A percentile compares a stretch with the other conserved stretches of the same genome.
phyloP scores from a whole-genome alignment of 495 filamentous ascomycete genomes.

The Delitschia confertaspora region DNA sequence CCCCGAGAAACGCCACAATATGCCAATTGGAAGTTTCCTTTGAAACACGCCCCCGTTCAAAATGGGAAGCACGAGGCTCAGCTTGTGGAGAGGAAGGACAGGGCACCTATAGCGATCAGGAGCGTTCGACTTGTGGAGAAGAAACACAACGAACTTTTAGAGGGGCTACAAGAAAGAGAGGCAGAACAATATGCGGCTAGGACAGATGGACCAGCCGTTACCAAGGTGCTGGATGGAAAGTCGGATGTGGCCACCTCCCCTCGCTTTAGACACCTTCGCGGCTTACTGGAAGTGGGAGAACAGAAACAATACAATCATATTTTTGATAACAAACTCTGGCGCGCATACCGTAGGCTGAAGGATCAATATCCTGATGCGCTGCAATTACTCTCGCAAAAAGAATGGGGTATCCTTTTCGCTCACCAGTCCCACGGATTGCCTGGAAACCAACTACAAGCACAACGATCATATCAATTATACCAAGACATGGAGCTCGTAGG shows the following conservation, averaged over 20 bases:
- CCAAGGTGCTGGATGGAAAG: too few relatives aligned
- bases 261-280: background rate
- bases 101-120: too few relatives aligned
- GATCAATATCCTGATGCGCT: background rate
- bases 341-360: constrained; percentile 16
- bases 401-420: constrained; percentile 20
- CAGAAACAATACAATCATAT: background rate
- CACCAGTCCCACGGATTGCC: constrained; percentile 1
- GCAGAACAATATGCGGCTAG: too few relatives aligned
- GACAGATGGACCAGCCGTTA: too few relatives aligned
- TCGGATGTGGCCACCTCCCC: background rate
- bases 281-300: background rate
- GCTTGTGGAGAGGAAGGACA: too few relatives aligned
- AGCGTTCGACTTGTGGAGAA: too few relatives aligned
- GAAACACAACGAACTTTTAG: too few relatives aligned
- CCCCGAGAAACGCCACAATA: too few relatives aligned
- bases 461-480: constrained; percentile 8
- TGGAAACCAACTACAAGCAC: background rate
- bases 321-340: constrained; percentile 4
- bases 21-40: too few relatives aligned
- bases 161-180: too few relatives aligned
- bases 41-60: too few relatives aligned
- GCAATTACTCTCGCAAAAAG: constrained; percentile 4
- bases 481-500: constrained; percentile 17
- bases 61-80: too few relatives aligned